phyloP scores from a whole-genome alignment of 352 stramenopile genomes.

The Phytopythium montanum region DNA sequence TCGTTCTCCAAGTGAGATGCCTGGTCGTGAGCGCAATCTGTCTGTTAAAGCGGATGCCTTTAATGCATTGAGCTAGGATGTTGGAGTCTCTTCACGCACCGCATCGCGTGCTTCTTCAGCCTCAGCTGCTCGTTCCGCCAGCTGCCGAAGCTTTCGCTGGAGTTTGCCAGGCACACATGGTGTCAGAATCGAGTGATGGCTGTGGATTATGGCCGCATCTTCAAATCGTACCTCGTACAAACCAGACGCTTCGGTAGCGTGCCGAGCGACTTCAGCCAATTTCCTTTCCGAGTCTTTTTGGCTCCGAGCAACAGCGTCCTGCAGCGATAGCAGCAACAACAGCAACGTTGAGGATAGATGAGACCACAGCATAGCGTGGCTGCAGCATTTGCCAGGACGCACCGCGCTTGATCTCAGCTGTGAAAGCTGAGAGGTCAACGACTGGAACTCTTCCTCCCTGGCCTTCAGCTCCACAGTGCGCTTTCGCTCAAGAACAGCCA shows the following conservation, averaged over 20 bases:
- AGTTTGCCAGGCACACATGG: background rate
- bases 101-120: slow-evolving; percentile 60
- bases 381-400: background rate
- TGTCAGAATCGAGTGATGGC: background rate
- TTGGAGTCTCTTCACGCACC: slow-evolving; percentile 17
- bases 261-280: slow-evolving; percentile 18
- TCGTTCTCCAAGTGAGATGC: slow-evolving; percentile 42
- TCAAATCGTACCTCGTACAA: slow-evolving; percentile 2
- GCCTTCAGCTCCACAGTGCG: slow-evolving; percentile 36
- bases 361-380: background rate
- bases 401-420: slow-evolving; percentile 55
- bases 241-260: background rate
- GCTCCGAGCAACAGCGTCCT: slow-evolving; percentile 38
- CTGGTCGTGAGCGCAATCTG: slow-evolving; percentile 8
- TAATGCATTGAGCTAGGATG: background rate
- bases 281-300: slow-evolving; percentile 59
- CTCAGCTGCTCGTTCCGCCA: slow-evolving; percentile 39
- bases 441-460: slow-evolving; percentile 49
- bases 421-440: slow-evolving; percentile 39
- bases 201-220: background rate
- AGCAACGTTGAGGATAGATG: background rate
- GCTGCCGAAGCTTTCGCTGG: slow-evolving; percentile 43
- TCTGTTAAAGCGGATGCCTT: slow-evolving; percentile 2
- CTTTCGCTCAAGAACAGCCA: slow-evolving; percentile 24
- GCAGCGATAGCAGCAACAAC: background rate